Evolutionary conservation across 2,329 filamentous ascomycete genomes (phyloP).

Genomic region (Fusarium sp.): DNA sequence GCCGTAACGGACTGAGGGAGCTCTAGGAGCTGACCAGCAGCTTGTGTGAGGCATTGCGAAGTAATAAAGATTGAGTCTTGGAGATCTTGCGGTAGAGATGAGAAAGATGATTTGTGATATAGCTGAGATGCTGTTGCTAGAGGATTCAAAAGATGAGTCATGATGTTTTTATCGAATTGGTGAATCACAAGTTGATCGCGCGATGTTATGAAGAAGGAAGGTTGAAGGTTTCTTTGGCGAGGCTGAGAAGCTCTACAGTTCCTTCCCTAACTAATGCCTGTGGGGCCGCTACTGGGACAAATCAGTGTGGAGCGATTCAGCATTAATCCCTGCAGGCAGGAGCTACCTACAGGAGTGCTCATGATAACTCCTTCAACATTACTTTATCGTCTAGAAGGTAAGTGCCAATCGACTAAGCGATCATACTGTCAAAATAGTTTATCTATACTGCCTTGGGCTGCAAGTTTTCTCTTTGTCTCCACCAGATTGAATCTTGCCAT

Average conservation of each 20-base stretch:
- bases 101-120: slow-evolving; percentile 64
- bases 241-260: slow-evolving; percentile 32
- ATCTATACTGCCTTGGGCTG: no score
- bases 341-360: background rate
- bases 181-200: background rate
- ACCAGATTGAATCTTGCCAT: no score
- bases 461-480: no score
- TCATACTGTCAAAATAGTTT: no score
- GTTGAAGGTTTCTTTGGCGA: slow-evolving; percentile 36
- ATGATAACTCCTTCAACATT: background rate
- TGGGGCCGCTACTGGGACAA: slow-evolving; percentile 23
- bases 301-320: slow-evolving; percentile 20
- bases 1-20: slow-evolving; percentile 88
- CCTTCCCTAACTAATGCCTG: slow-evolving; percentile 5
- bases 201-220: slow-evolving; percentile 3
- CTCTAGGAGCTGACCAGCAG: slow-evolving; percentile 82
- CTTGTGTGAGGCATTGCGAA: slow-evolving; percentile 79
- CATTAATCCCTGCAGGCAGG: slow-evolving; percentile 10
- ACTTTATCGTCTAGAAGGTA: no score
- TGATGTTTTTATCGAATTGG: slow-evolving; percentile 44
- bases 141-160: slow-evolving; percentile 76
- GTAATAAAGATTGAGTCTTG: slow-evolving; percentile 79
- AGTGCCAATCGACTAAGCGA: no score
- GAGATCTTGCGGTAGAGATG: slow-evolving; percentile 73
- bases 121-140: slow-evolving; percentile 80